A percentile compares a stretch with the other conserved stretches of the same genome.
phyloP scores from a whole-genome alignment of 2,329 filamentous ascomycete species.

The Teratosphaeriaceae sp. region DNA sequence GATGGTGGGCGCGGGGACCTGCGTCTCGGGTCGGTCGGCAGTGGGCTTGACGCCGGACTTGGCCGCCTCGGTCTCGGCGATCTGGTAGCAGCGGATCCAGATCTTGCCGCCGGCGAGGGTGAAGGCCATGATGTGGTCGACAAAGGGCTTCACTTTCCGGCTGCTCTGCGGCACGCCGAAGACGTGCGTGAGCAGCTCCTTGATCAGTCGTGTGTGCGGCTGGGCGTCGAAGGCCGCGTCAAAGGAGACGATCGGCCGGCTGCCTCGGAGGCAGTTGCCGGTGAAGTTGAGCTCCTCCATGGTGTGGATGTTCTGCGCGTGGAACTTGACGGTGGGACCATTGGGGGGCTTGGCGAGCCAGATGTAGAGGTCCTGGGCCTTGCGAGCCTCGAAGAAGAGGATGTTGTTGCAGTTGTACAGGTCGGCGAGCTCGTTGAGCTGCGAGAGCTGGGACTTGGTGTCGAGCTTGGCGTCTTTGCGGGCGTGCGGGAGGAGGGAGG shows the following conservation, averaged over 20 bases:
- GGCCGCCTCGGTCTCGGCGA: conserved; percentile 70
- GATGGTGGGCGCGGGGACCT: conserved; percentile 32
- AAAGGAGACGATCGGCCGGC: conserved; percentile 84
- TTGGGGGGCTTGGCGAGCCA: conserved; percentile 92
- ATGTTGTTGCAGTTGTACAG: conserved; percentile 93
- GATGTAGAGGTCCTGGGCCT: conserved; percentile 88
- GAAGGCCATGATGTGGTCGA: conserved; percentile 92
- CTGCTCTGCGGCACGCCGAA: conserved; percentile 89
- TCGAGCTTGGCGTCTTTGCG: conserved; percentile 96
- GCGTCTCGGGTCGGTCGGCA: conserved; percentile 26
- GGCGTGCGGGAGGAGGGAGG: conserved; percentile 81
- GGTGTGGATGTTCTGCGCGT: conserved; percentile 74
- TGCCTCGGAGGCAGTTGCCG: conserved; percentile 93
- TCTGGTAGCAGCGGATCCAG: conserved; percentile 93
- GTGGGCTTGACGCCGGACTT: conserved; percentile 38
- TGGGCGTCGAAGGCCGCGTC: conserved; percentile 67
- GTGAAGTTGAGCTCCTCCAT: conserved; percentile 97
- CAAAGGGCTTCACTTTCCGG: conserved; percentile 87
- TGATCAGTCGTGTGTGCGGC: conserved; percentile 74
- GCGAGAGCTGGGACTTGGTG: conserved; percentile 78
- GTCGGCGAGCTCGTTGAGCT: conserved; percentile 68
- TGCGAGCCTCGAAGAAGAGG: conserved; percentile 91
- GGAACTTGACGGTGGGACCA: conserved; percentile 67
- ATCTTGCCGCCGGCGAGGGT: conserved; percentile 88
- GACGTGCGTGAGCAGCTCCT: conserved; percentile 81